Base-by-base conservation (phyloP, 768 basidiomycete genomes). In the Termitomyces sp. region DNA sequence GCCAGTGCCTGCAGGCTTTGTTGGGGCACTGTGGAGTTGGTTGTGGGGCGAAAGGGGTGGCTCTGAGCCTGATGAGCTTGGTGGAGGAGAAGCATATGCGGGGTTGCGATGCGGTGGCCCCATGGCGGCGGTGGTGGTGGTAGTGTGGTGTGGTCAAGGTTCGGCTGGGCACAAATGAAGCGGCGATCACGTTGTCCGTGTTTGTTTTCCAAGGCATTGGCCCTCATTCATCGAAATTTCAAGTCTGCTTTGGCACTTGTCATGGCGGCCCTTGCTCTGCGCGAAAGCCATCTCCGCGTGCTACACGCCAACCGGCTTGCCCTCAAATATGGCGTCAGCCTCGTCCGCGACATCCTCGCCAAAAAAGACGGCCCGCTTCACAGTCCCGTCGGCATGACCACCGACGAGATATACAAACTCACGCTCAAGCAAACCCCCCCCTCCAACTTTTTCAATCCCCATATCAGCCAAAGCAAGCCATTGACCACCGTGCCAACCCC, bases 341-440 rank as follows among this genome's bases (percentile, higher is more conserved):
- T 76, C n/a, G 63, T 76, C 36, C 64, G 72, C 20, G 59, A 62
- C 3, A 64, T 78, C 18, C 58, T 76, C n/a, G 59, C 66, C 10
- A 55, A 60, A 9, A 65, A 69, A 18, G 39, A 64, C 10, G 60
- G 63, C 37, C 66, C 71, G 0, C 61, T 65, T 3, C 37, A 37
- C 5, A 6, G 22, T 22, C 16, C 32, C 7, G 18, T 0, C 14
- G 74, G 75, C 37, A 64, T 73, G 58, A 73, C 74, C 14, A 74
- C 74, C 2, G 64, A 68, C 12, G 72, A 77, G 54, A 64, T 79
- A 14, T 77, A 66, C 68, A 63, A 72, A n/a, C 61, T 77, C 32
- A 67, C 73, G 3, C 41, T 69, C 27, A 60, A 69, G 41, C 63
- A 74, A 44, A 61, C 68, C 22, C 56, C 70, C 3, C 67, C 72